phyloP scores from a whole-genome alignment of 768 basidiomycete genomes.

The Auricularia sp. region DNA sequence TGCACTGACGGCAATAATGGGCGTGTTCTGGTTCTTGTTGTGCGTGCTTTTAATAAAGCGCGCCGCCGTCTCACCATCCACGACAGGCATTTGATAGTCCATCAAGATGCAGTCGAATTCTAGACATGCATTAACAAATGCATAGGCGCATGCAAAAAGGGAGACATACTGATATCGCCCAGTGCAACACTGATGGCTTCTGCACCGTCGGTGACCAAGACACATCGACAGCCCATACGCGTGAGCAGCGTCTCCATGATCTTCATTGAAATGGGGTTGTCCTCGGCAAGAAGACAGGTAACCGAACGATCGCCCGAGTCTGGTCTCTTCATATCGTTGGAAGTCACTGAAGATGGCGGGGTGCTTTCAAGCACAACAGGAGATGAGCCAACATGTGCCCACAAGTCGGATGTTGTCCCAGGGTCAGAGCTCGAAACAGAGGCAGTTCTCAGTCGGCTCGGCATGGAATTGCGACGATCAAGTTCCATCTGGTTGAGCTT shows the following conservation, averaged over 20 bases:
- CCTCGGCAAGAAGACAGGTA: conserved; percentile 89
- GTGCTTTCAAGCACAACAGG: conserved; percentile 51
- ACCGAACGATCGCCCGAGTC: conserved; percentile 82
- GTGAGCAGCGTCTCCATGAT: conserved; percentile 92
- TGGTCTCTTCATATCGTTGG: conserved; percentile 67
- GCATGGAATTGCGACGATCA: conserved; percentile 71
- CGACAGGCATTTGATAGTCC: conserved; percentile 93
- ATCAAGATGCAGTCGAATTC: conserved; percentile 95
- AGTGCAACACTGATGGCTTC: conserved; percentile 96
- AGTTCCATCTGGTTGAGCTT: conserved; percentile 73
- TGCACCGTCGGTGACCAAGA: conserved; percentile 92
- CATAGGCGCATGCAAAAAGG: neutral
- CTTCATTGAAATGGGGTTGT: conserved; percentile 96
- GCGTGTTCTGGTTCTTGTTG: conserved; percentile 87
- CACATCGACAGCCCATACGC: conserved; percentile 88
- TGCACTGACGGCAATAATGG: conserved; percentile 86
- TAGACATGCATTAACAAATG: conserved; percentile 25
- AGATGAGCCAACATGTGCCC: conserved; percentile 48
- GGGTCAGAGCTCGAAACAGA: conserved; percentile 76
- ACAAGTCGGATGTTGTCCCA: conserved; percentile 66
- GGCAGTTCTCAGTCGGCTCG: conserved; percentile 77
- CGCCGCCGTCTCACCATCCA: conserved; percentile 94
- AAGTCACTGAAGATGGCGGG: conserved; percentile 77
- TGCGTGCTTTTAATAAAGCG: conserved; percentile 95
- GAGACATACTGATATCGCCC: conserved; percentile 85